Evolutionary conservation across 106 monocot species (phyloP), one percentile per base, ranked within the genome.

Genomic region (Platanthera zijinensis): DNA sequence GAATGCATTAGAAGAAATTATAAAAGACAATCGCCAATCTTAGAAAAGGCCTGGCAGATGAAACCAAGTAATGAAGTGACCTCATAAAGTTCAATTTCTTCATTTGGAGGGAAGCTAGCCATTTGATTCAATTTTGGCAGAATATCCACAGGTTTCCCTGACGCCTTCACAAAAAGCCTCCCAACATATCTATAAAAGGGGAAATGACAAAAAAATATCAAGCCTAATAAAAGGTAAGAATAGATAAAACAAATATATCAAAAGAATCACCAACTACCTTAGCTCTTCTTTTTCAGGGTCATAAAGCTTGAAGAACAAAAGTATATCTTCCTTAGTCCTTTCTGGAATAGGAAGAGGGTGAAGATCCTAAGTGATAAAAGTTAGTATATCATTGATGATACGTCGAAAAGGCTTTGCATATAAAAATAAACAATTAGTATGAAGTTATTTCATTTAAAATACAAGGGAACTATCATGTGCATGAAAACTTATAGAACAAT

Each of bases 31-130:
- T 10, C 8, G 6, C 8, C 14, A 53, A 53, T 14, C 14, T 53
- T 14, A 53, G 53, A 39, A 39, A 39, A 39, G 39, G 39, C 39
- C 39, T 39, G 57, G 5, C 39, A 15, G 56, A 39, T 39, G 39
- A 39, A 39, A 39, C 47, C 51, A 54, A 56, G 48, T 47, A 73
- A 53, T 28, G 67, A 12, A 84, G 75, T 48, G 51, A 96, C 95
- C 95, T 96, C 95, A 89, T 87, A 96, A 73, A 96, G 89, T 74
- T 89, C 88, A 90, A 96, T 86, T 78, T 96, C 92, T 80, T 96
- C 90, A 80, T 87, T 78, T 48, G 67, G 74, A 82, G 80, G 72
- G 74, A 92, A 92, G 15, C 95, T 87, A 87, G 95, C 92, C 88
- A 96, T 87, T 85, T 88, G 86, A 69, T 90, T 92, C 50, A 96